Percentiles rank a stretch among this genome's conserved stretches.
phyloP scores from a whole-genome alignment of 1,139 yeast genomes.

The Suhomyces wounanorum region DNA sequence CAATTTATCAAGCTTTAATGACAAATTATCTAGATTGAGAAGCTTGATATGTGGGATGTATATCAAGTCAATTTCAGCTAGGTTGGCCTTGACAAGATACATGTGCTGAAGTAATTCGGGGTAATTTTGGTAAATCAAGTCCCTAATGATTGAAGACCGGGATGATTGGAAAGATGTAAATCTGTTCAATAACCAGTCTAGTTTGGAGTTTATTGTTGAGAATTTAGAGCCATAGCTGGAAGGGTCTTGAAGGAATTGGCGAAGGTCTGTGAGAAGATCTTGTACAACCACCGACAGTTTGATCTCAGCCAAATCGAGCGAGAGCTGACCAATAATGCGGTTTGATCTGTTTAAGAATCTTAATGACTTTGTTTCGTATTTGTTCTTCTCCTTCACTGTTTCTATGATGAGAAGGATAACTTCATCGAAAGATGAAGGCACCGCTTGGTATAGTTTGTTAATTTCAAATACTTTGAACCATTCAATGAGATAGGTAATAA shows the following conservation, averaged over 20 bases:
- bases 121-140: slow-evolving; percentile 23
- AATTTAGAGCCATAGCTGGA: not conserved
- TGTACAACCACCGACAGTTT: not conserved
- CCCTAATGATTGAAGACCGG: slow-evolving; percentile 16
- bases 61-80: slow-evolving; percentile 14
- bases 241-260: not conserved
- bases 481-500: slow-evolving; percentile 65
- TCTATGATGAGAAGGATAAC: slow-evolving; percentile 24
- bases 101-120: slow-evolving; percentile 19
- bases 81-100: slow-evolving; percentile 12
- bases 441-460: not conserved
- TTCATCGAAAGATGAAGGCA: slow-evolving; percentile 16
- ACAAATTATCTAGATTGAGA: slow-evolving; percentile 17
- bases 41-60: slow-evolving; percentile 21
- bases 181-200: slow-evolving; percentile 6
- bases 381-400: slow-evolving; percentile 30
- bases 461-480: slow-evolving; percentile 58
- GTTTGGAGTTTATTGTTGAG: slow-evolving; percentile 11
- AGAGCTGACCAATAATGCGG: slow-evolving; percentile 15
- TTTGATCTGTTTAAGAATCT: slow-evolving; percentile 31
- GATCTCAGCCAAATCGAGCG: slow-evolving; percentile 7
- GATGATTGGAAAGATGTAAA: slow-evolving; percentile 13
- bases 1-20: slow-evolving; percentile 16
- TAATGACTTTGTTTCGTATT: slow-evolving; percentile 35
- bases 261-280: slow-evolving; percentile 1